Conservation (phyloP, 2,329 filamentous ascomycete species). For the Lasiodiplodia theobromae region DNA sequence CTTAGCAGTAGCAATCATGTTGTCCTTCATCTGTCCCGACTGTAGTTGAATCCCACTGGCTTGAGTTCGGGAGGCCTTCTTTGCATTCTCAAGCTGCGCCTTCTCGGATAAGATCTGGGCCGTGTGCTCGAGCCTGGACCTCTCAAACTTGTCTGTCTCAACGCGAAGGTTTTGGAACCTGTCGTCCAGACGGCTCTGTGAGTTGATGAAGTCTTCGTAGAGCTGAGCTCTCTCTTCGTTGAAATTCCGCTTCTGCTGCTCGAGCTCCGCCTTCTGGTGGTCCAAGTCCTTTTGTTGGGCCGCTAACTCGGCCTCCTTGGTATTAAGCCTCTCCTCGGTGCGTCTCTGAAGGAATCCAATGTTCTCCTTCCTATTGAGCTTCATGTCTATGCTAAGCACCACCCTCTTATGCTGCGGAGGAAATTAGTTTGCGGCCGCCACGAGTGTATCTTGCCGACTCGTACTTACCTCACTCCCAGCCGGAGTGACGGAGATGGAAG, state of each 20-base stretch:
- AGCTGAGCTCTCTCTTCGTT: neutral
- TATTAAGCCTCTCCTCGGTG: neutral
- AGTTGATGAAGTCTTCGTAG: neutral
- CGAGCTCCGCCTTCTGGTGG: neutral
- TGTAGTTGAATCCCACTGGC: neutral
- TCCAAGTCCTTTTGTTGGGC: neutral
- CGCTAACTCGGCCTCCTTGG: neutral
- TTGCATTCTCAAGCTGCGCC: neutral
- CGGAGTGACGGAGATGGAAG: neutral
- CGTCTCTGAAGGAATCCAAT: neutral
- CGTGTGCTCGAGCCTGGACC: neutral
- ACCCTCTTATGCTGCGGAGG: neutral
- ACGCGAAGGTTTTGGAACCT: neutral
- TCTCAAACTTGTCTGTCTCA: neutral
- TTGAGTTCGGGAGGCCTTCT: neutral
- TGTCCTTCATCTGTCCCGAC: neutral
- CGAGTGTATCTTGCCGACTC: too few relatives aligned
- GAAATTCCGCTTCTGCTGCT: constrained; percentile 2
- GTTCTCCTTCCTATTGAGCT: neutral
- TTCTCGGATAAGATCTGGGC: neutral
- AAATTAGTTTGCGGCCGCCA: neutral
- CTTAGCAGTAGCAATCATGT: neutral
- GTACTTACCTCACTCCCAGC: neutral
- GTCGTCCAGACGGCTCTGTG: neutral
- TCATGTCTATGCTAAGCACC: neutral